Conservation (phyloP, 257 asterid species). For the Penstemon barbatus region DNA sequence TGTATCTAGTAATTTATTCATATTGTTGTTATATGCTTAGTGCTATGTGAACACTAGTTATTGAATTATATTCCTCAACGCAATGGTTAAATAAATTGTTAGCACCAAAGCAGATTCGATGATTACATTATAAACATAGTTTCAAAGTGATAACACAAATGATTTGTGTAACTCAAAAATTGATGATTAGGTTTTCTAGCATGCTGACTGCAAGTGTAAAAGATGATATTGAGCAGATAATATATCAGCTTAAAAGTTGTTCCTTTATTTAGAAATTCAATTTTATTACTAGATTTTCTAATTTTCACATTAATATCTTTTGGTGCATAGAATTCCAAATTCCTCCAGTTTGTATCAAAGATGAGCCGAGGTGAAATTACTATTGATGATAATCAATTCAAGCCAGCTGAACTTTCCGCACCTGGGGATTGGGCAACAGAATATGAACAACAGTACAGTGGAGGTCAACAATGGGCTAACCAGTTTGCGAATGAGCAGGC, state of each 20-base stretch:
- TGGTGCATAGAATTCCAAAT: constrained; percentile 76
- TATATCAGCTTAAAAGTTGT: constrained; percentile 14
- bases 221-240: constrained; percentile 25
- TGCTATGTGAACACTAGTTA: constrained; percentile 9
- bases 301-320: constrained; percentile 19
- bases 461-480: constrained; percentile 88
- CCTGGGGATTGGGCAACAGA: constrained; percentile 96
- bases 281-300: constrained; percentile 20
- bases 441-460: constrained; percentile 73
- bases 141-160: constrained; percentile 7
- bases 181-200: constrained; percentile 16
- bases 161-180: constrained; percentile 16
- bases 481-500: constrained; percentile 88
- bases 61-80: constrained; percentile 12
- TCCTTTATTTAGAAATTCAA: constrained; percentile 17
- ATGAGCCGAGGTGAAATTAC: constrained; percentile 99
- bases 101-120: constrained; percentile 5
- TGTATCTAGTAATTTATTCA: constrained; percentile 15
- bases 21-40: constrained; percentile 19
- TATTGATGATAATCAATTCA: constrained; percentile 88
- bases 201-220: not conserved
- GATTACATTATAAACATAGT: not conserved
- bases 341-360: constrained; percentile 95
- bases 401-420: constrained; percentile 60
- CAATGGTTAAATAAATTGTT: not conserved